These are phyloP conservation scores for Colletotrichum tamarilloi DNA, from an alignment of 2,329 filamentous ascomycete genomes.

Conservation along the genomic window DNA sequence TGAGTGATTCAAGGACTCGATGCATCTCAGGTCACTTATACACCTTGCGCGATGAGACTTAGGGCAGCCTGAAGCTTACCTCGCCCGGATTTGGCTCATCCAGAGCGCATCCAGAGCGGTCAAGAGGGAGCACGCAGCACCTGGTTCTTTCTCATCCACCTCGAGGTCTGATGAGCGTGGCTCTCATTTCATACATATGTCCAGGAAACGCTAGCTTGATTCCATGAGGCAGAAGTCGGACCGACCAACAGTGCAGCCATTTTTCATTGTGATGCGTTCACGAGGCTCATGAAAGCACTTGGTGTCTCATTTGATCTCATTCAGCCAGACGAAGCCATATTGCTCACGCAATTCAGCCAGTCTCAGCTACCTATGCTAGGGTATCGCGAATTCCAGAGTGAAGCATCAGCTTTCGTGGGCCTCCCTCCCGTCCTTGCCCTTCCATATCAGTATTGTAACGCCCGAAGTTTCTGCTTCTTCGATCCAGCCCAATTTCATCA, in stretches of 20 bases:
- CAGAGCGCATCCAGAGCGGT: not conserved
- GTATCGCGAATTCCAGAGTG: slow-evolving; percentile 20
- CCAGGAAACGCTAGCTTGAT: too few relatives aligned
- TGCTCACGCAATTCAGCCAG: not conserved
- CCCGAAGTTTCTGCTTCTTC: not conserved
- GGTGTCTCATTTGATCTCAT: not conserved
- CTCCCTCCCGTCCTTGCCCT: not conserved
- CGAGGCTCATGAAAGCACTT: too few relatives aligned
- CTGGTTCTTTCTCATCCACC: not conserved
- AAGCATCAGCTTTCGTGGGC: not conserved
- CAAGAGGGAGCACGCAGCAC: not conserved
- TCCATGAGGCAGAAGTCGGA: too few relatives aligned
- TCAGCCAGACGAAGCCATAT: too few relatives aligned
- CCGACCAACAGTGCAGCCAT: too few relatives aligned
- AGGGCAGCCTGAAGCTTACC: not conserved
- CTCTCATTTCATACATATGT: not conserved
- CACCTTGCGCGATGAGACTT: not conserved
- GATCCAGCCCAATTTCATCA: not conserved
- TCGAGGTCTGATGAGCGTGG: not conserved
- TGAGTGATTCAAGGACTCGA: too few relatives aligned
- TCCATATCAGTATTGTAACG: not conserved
- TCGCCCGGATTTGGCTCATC: not conserved
- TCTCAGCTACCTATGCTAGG: not conserved
- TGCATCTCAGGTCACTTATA: not conserved
- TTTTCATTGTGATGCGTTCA: too few relatives aligned